Evolutionary conservation across 139 green algal genomes (phyloP).

Genomic region (Zygnema circumcarinatum): DNA sequence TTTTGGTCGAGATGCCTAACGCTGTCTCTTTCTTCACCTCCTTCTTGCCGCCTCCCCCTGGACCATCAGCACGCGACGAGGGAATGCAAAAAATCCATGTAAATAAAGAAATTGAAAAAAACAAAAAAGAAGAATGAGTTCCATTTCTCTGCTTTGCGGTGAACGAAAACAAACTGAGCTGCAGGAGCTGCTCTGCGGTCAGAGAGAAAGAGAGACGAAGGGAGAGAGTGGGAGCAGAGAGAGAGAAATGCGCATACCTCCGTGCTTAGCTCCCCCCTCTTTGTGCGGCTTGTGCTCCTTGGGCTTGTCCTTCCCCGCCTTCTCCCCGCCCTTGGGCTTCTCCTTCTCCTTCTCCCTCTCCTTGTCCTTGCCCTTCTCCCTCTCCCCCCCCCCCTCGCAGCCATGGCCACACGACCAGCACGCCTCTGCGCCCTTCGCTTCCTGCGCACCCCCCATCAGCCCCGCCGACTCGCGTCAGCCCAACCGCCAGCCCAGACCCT

Average conservation of each 20-base stretch:
- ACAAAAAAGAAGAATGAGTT: neutral
- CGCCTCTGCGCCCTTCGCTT: too few species aligned
- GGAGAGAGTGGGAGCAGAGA: too few species aligned
- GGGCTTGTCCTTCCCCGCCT: neutral
- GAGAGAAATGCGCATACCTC: neutral
- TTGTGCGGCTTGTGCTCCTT: neutral
- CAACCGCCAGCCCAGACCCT: too few species aligned
- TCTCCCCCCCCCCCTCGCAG: slow-evolving; percentile 10
- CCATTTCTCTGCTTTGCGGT: neutral
- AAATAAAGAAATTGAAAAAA: slow-evolving; percentile 11
- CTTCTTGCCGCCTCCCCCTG: slow-evolving; percentile 57
- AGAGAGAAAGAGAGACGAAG: too few species aligned
- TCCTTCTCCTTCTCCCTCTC: slow-evolving; percentile 1
- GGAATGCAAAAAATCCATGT: neutral
- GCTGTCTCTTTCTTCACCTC: slow-evolving; percentile 88
- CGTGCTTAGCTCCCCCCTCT: neutral
- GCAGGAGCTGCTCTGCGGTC: neutral
- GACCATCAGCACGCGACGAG: neutral
- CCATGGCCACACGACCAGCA: neutral
- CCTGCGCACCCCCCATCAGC: too few species aligned
- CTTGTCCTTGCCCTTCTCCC: neutral
- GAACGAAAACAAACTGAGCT: neutral
- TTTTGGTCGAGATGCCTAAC: slow-evolving; percentile 83
- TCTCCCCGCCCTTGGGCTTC: neutral
- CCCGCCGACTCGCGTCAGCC: neutral